phyloP scores from a whole-genome alignment of 108 stramenopile species.

The Nannochloropsis granulata region DNA sequence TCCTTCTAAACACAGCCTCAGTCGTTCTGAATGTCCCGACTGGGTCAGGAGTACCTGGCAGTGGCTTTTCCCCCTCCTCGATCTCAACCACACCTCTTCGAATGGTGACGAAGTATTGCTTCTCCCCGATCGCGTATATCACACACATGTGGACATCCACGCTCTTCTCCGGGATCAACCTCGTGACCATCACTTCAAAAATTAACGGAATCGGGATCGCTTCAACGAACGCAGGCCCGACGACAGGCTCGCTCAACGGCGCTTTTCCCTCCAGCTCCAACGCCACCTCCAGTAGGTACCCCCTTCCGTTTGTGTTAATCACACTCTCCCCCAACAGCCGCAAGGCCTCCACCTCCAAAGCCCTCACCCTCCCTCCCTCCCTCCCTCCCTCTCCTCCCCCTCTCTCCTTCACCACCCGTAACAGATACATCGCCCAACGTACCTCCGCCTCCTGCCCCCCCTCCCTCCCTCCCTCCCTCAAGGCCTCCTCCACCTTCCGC shows the following conservation, averaged over 20 bases:
- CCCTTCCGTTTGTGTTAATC: not conserved
- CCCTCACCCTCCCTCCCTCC: not conserved
- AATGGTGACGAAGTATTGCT: not conserved
- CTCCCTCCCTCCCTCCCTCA: not conserved
- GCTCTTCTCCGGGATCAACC: not conserved
- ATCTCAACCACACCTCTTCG: not conserved
- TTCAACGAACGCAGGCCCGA: not conserved
- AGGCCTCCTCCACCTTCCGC: not conserved
- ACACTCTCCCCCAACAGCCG: not conserved
- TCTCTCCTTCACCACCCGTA: not conserved
- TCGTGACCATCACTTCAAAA: not conserved
- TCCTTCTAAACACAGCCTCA: not conserved
- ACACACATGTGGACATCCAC: not conserved
- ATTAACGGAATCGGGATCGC: not conserved
- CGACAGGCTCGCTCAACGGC: not conserved
- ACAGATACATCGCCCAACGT: not conserved
- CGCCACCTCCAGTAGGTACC: not conserved
- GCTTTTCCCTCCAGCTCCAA: not conserved
- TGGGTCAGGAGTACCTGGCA: not conserved
- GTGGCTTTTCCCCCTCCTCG: not conserved
- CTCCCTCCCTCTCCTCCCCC: not conserved
- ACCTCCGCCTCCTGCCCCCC: not conserved
- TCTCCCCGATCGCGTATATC: not conserved
- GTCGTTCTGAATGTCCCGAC: not conserved
- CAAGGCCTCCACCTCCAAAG: not conserved